Evolutionary conservation across 2,329 filamentous ascomycete species (phyloP).

Genomic region (Sclerotinia trifoliorum): DNA sequence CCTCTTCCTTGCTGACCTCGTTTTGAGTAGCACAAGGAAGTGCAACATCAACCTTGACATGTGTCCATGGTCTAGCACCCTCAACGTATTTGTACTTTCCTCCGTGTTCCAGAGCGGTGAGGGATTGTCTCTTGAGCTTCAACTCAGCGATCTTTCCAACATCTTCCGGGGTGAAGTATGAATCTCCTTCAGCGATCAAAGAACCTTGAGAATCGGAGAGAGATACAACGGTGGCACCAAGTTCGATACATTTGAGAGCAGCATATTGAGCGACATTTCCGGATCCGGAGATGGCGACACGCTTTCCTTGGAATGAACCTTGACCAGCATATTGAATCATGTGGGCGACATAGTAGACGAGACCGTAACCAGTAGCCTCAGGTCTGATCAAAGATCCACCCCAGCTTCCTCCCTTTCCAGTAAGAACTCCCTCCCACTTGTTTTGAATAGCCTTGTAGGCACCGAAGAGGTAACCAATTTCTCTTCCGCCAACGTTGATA

Average conservation of each 20-base stretch:
- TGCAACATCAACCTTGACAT: constrained; percentile 87
- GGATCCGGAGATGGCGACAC: constrained; percentile 91
- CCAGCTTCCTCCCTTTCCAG: constrained; percentile 91
- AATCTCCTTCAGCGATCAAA: constrained; percentile 69
- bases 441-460: constrained; percentile 86
- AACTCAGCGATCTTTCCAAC: constrained; percentile 75
- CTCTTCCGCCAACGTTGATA: constrained; percentile 87
- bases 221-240: constrained; percentile 87
- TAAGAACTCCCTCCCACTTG: constrained; percentile 93
- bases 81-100: constrained; percentile 80
- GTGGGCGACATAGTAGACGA: constrained; percentile 94
- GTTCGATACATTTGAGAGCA: constrained; percentile 92
- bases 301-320: constrained; percentile 85
- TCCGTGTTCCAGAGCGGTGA: constrained; percentile 67
- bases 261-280: constrained; percentile 98
- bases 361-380: constrained; percentile 94
- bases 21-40: constrained; percentile 96
- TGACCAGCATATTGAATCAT: constrained; percentile 91
- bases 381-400: constrained; percentile 92
- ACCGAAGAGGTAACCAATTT: constrained; percentile 94
- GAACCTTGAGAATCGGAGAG: constrained; percentile 90
- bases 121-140: constrained; percentile 82
- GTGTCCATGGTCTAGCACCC: constrained; percentile 85
- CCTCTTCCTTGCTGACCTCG: constrained; percentile 91
- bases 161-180: constrained; percentile 75